Evolutionary conservation across 2,329 filamentous ascomycete species (phyloP), one percentile per base, ranked within the genome.

Genomic region (Mycocentrospora acerina): DNA sequence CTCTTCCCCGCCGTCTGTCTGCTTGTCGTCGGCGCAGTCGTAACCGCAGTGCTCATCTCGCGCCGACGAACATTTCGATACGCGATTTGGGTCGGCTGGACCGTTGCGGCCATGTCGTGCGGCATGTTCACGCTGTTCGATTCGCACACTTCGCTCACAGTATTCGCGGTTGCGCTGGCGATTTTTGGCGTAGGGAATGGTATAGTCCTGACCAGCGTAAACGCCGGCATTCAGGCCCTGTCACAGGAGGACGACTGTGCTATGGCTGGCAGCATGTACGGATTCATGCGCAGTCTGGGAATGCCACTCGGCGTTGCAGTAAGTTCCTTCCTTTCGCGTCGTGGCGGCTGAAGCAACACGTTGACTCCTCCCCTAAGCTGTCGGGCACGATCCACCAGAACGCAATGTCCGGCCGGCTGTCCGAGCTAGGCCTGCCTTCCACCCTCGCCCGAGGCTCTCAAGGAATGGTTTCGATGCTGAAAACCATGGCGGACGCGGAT

Each of bases 291-390:
- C 15, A 67, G 62, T 5, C 61, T 74, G 40, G 73, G 73, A 2
- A 72, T 72, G 71, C 66, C 67, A 9, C 42, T 72, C 17, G 72
- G 72, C 7, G 62, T 76, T 5, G 68, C 70, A 19, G 43, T 60
- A 47, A 41, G 40, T 40, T 5, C 7, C 8, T n/a, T 13, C n/a
- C n/a, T n/a, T n/a, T n/a, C n/a, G n/a, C n/a, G n/a, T n/a, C n/a
- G n/a, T n/a, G n/a, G n/a, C n/a, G n/a, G n/a, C n/a, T n/a, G n/a
- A n/a, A n/a, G n/a, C n/a, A n/a, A n/a, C n/a, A n/a, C n/a, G n/a
- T n/a, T n/a, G n/a, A n/a, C n/a, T n/a, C n/a, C n/a, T n/a, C n/a
- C n/a, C n/a, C n/a, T n/a, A n/a, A n/a, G n/a, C n/a, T n/a, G 18
- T 43, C 48, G 8, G 58, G 60, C 16, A 58, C 67, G 1, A 47